Conservation (phyloP, 768 basidiomycete species). For the Mycena venus region DNA sequence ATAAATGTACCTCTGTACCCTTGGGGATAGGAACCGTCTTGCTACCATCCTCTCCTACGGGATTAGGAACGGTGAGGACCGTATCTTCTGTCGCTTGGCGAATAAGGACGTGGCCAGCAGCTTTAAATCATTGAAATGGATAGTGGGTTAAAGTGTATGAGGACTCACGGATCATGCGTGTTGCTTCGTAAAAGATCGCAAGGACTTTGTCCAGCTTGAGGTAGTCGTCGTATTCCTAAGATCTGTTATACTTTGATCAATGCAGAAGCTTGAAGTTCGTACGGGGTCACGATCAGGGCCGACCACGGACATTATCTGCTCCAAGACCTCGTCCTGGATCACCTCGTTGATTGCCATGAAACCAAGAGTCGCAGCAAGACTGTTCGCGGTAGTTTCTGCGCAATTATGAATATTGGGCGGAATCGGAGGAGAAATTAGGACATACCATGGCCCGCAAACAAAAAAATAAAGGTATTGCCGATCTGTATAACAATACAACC, state of each 20-base stretch:
- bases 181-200: constrained; percentile 46
- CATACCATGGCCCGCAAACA: constrained; percentile 73
- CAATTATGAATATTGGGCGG: not conserved
- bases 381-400: constrained; percentile 65
- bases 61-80: constrained; percentile 39
- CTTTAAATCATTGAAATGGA: constrained; percentile 7
- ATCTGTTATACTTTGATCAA: not conserved
- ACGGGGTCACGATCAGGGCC: constrained; percentile 52
- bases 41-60: constrained; percentile 42
- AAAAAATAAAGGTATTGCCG: constrained; percentile 64
- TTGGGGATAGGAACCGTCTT: constrained; percentile 38
- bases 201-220: constrained; percentile 41
- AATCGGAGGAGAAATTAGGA: not conserved
- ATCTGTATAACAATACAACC: too few relatives aligned
- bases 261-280: not conserved
- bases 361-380: constrained; percentile 61
- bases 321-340: constrained; percentile 61
- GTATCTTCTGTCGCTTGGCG: constrained; percentile 46
- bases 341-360: constrained; percentile 60
- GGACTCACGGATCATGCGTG: constrained; percentile 45
- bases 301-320: constrained; percentile 58
- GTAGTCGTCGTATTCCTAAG: constrained; percentile 32
- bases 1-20: constrained; percentile 27
- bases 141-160: not conserved
- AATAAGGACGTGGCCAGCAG: constrained; percentile 40